Conservation (phyloP, 129 eudicot species). For the Arctium lappa region DNA sequence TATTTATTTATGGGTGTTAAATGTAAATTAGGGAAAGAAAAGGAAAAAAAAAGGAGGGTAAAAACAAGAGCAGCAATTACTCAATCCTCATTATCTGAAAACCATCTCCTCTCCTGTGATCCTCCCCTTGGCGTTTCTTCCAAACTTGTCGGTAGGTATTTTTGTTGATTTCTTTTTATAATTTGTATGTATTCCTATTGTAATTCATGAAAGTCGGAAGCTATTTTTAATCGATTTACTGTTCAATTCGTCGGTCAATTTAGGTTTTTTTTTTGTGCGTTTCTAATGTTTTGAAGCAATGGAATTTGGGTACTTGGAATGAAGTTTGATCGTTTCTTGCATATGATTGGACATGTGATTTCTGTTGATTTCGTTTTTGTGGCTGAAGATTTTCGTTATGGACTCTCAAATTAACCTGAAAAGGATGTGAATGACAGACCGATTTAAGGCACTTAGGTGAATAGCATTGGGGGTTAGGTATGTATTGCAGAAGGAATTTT, state of each 20-base stretch:
- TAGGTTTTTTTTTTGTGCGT: conserved; percentile 7
- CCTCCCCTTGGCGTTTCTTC: conserved; percentile 5
- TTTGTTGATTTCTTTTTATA: neutral
- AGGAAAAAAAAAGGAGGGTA: no score
- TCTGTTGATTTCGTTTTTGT: conserved; percentile 1
- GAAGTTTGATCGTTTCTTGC: neutral
- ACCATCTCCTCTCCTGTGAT: conserved; percentile 6
- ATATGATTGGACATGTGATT: neutral
- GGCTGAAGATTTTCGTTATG: conserved; percentile 5
- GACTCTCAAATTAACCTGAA: neutral
- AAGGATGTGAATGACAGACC: neutral
- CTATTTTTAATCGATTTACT: neutral
- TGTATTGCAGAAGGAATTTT: neutral
- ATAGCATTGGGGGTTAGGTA: neutral
- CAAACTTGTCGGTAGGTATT: conserved; percentile 9
- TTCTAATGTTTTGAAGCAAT: neutral
- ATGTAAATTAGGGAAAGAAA: no score
- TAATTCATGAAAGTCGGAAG: neutral
- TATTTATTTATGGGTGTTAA: no score
- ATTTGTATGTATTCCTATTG: neutral
- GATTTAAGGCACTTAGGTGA: neutral
- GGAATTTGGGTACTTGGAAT: neutral
- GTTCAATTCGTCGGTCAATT: neutral
- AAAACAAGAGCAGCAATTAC: no score
- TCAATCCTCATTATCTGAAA: neutral